Percentiles rank a stretch among this genome's conserved stretches.
phyloP scores from a whole-genome alignment of 495 filamentous ascomycete species.

The Aspergillus saccharolyticus region DNA sequence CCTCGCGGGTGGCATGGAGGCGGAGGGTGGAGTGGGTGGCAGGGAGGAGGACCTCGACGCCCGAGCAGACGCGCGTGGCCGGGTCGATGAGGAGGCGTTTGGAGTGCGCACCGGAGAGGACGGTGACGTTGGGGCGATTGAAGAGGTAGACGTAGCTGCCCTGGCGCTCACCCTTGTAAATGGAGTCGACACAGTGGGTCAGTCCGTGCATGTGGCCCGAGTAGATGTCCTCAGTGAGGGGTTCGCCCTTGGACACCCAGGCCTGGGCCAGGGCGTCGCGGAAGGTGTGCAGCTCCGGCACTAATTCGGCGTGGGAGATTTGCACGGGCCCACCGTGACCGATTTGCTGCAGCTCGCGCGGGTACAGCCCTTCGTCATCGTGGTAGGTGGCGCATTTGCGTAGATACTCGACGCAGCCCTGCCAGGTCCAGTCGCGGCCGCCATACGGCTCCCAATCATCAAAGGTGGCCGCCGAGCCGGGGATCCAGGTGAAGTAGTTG shows the following conservation, averaged over 20 bases:
- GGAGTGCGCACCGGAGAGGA: conserved; percentile 44
- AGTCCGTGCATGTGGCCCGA: conserved; percentile 53
- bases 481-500: conserved; percentile 57
- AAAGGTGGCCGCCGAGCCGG: conserved; percentile 49
- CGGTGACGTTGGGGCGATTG: conserved; percentile 52
- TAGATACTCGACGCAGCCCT: conserved; percentile 44
- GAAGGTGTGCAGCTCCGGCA: conserved; percentile 50
- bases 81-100: conserved; percentile 51
- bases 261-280: conserved; percentile 51
- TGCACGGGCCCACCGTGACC: conserved; percentile 48
- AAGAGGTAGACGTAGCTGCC: conserved; percentile 48
- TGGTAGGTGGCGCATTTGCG: conserved; percentile 55
- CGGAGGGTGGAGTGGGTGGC: conserved; percentile 14
- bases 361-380: conserved; percentile 40
- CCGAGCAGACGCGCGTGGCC: conserved; percentile 24
- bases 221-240: conserved; percentile 50
- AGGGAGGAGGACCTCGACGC: conserved; percentile 48
- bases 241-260: conserved; percentile 51
- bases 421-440: conserved; percentile 54
- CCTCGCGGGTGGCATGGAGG: conserved; percentile 39
- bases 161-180: conserved; percentile 54
- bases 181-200: conserved; percentile 49
- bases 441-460: conserved; percentile 55
- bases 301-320: conserved; percentile 51
- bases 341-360: conserved; percentile 42